phyloP scores from a whole-genome alignment of 345 rosid species.

The Cochlearia excelsa region DNA sequence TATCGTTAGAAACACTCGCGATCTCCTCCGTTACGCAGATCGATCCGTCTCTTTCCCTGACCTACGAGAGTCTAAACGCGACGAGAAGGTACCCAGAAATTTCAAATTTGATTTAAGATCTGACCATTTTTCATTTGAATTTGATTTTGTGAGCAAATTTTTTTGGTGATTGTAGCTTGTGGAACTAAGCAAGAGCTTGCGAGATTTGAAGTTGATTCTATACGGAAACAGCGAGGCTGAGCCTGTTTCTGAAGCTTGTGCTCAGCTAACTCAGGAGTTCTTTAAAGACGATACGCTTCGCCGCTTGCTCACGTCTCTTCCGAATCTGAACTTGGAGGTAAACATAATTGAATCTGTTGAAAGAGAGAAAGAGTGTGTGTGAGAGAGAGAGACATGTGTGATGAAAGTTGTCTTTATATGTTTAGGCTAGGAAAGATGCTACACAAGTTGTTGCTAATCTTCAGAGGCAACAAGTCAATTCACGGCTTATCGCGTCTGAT shows the following conservation, averaged over 20 bases:
- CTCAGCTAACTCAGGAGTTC: slow-evolving; percentile 86
- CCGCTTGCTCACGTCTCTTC: slow-evolving; percentile 66
- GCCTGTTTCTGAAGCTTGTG: slow-evolving; percentile 89
- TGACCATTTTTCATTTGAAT: neutral
- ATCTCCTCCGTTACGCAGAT: slow-evolving; percentile 62
- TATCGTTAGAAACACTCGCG: slow-evolving; percentile 70
- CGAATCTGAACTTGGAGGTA: slow-evolving; percentile 87
- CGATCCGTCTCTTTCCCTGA: slow-evolving; percentile 38
- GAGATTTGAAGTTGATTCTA: slow-evolving; percentile 83
- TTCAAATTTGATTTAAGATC: neutral
- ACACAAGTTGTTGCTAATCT: slow-evolving; percentile 97
- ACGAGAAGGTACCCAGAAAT: slow-evolving; percentile 46
- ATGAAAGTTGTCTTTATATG: neutral
- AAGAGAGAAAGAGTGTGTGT: no score
- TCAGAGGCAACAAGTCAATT: slow-evolving; percentile 93
- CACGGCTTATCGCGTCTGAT: slow-evolving; percentile 82
- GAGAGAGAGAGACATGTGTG: neutral
- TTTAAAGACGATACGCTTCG: slow-evolving; percentile 77
- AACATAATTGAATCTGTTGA: neutral
- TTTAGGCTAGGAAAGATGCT: slow-evolving; percentile 91
- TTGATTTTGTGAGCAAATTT: slow-evolving; percentile 4
- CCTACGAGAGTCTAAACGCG: slow-evolving; percentile 53
- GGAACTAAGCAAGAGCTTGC: slow-evolving; percentile 65
- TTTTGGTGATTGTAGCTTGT: slow-evolving; percentile 45
- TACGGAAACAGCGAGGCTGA: slow-evolving; percentile 95